These are phyloP conservation scores for Rutstroemia sydowiana DNA, from an alignment of 2,329 filamentous ascomycete species.

Conservation along the genomic window DNA sequence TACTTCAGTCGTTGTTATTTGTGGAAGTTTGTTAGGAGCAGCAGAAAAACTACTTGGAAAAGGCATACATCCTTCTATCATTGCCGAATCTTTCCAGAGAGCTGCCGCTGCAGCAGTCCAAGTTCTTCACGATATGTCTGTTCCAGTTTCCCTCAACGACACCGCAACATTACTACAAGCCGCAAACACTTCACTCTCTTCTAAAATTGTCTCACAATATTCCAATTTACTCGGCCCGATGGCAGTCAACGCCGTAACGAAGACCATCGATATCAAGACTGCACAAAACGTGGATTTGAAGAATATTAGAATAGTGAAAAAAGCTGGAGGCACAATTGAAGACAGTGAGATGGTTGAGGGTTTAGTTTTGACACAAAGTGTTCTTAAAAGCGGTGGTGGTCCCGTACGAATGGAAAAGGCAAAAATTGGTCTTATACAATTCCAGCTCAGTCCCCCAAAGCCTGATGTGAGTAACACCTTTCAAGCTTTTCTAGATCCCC, in stretches of 20 bases:
- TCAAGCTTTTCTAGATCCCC: not conserved
- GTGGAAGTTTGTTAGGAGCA: conserved; percentile 86
- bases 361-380: conserved; percentile 82
- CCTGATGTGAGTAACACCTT: conserved; percentile 68
- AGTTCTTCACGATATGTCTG: conserved; percentile 90
- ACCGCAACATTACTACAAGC: conserved; percentile 88
- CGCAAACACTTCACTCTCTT: conserved; percentile 92
- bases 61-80: conserved; percentile 94
- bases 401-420: conserved; percentile 95
- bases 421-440: conserved; percentile 92
- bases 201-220: conserved; percentile 97
- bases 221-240: conserved; percentile 93
- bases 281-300: conserved; percentile 94
- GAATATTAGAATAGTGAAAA: conserved; percentile 96
- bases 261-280: conserved; percentile 91
- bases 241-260: conserved; percentile 93
- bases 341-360: conserved; percentile 97
- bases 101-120: conserved; percentile 83
- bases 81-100: conserved; percentile 95
- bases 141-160: conserved; percentile 83
- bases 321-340: conserved; percentile 95
- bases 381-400: conserved; percentile 88
- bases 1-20: conserved; percentile 96
- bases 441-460: conserved; percentile 96
- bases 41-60: conserved; percentile 86